Evolutionary conservation across 805 yeast genomes (phyloP), one percentile per base, ranked within the genome.

Genomic region (Candida maesae): DNA sequence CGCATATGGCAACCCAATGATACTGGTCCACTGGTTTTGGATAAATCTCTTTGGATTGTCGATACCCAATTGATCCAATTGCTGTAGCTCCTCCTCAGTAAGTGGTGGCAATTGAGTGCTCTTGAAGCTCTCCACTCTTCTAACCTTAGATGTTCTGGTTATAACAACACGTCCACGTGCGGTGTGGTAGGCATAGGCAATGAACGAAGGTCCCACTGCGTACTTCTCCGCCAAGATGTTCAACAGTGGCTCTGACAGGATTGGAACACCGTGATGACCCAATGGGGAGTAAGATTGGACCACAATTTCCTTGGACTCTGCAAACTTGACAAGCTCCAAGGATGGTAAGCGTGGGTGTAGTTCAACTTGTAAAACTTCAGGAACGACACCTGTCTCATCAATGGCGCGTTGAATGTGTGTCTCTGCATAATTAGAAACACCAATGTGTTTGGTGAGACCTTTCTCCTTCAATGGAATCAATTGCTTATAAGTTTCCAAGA

Each of bases 301-400:
- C 35, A 68, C 53, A 46, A 82, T 78, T 45, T 70, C 75, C 50
- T 84, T 67, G 17, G 63, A 54, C 44, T 70, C 68, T 58, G 79
- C 71, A 60, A 55, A 82, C 30, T 77, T 68, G 39, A 71, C 60
- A 44, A 86, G 63, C 40, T 76, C 76, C 16, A 62, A 59, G 58
- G 84, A 90, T 25, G 87, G 85, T 50, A 83, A 66, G 47, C 71
- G 75, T 27, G 90, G 89, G 60, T 88, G 95, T 32, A 77, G 63
- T 65, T 88, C 96, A 28, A 79, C 65, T 61, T 80, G 85, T 49
- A 78, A 68, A 15, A 70, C 66, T 3, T 70, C 75, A 5, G 85
- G 85, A 31, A 66, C 70, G 23, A 70, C 71, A 36, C 61, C 70
- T 13, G 74, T 68, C 39, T 65, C 70, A 18, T 63, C 59, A 13